phyloP scores from a whole-genome alignment of 768 basidiomycete genomes.

The Tricholoma bakamatsutake region DNA sequence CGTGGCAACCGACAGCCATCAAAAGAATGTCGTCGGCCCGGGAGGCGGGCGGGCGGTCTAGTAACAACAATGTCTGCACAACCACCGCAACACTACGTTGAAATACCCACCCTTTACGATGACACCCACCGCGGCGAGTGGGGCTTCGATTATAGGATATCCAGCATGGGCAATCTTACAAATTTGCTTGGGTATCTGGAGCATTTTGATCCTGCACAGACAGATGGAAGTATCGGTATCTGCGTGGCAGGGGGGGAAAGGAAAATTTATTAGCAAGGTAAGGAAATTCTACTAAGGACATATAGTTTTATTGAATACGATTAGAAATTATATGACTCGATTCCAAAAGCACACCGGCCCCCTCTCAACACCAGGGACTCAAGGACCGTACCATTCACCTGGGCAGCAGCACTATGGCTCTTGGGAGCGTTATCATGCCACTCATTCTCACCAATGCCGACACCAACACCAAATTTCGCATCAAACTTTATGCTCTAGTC shows the following conservation, averaged over 20 bases:
- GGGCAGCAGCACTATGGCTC: neutral
- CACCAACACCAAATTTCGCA: neutral
- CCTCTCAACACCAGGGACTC: neutral
- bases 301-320: neutral
- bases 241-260: constrained; percentile 13
- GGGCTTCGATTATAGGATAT: neutral
- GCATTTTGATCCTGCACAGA: neutral
- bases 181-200: constrained; percentile 7
- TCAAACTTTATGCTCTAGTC: constrained; percentile 3
- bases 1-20: too few relatives aligned
- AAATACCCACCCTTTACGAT: constrained; percentile 5
- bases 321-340: constrained; percentile 2
- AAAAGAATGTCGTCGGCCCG: too few relatives aligned
- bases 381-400: neutral
- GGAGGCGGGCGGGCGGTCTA: too few relatives aligned
- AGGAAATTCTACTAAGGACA: neutral
- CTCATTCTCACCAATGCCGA: neutral
- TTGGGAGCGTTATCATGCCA: constrained; percentile 2
- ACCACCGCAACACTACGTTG: neutral
- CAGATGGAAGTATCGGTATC: constrained; percentile 13
- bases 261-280: constrained; percentile 10
- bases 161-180: constrained; percentile 1
- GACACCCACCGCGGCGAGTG: constrained; percentile 7
- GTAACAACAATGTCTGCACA: neutral
- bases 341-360: neutral